Base-by-base conservation (phyloP, 805 yeast genomes). In the Saccharomycopsis oosterbeekiorum region DNA sequence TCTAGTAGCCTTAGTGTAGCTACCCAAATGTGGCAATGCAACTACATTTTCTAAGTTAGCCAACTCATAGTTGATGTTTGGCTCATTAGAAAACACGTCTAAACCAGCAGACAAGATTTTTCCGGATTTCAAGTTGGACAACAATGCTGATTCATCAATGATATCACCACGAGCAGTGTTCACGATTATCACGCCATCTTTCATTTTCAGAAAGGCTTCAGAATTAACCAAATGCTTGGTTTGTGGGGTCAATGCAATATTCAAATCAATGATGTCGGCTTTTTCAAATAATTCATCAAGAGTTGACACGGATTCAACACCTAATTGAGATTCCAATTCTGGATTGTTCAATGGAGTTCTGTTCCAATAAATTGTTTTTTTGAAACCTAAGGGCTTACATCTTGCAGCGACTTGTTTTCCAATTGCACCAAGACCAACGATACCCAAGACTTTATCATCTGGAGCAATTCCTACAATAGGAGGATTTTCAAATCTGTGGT, bases 161-260 rank as follows among this genome's bases (percentile, higher is more conserved):
- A 91, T 83, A 6, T 93, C 87, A 19, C 97, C 97, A 69, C 97
- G 81, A 6, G 97, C 93, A 15, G 96, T 89, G 74, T 91, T 91
- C 50, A 89, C 84, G 29, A 78, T 67, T 19, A 88, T 82, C 42
- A 85, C 91, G 42, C 92, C 96, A 63, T 84, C 82, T 73, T 91
- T 91, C 88, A 88, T 84, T 72, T 84, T 81, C 24, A 72, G 69
- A 59, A 91, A 78, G 1, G 84, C 75, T 14, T 79, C 84, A 57
- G 76, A 79, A 62, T 71, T 73, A 59, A 77, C 72, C 61, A 76
- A 63, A 60, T 76, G 79, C 36, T 62, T 68, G 0, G 80, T 76
- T 43, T 70, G 70, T n/a, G 68, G 62, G 1, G 76, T 74, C 58
- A 73, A 70, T 3, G 80, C 79, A 64, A 79, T 76, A 8, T 72